These are phyloP conservation scores for Candida broadrunensis DNA, from an alignment of 805 yeast genomes.

Conservation along the genomic window DNA sequence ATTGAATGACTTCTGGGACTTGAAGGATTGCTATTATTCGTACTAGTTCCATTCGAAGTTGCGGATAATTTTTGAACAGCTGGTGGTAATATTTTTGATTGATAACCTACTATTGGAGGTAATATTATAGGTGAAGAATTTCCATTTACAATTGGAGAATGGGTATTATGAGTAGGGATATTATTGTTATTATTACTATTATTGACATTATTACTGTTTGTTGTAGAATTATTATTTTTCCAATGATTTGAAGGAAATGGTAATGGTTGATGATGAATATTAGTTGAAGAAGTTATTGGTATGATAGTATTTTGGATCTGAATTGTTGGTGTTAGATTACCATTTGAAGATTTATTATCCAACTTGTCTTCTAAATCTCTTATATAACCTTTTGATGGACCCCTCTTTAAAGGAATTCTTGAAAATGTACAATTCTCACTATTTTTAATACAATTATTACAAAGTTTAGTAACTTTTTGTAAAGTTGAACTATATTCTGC, in stretches of 20 bases:
- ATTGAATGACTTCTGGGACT: constrained; percentile 13
- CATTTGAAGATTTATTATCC: constrained; percentile 12
- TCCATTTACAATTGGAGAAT: constrained; percentile 3
- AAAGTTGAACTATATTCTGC: constrained; percentile 48
- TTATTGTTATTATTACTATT: not conserved
- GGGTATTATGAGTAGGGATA: not conserved
- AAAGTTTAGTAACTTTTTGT: constrained; percentile 47
- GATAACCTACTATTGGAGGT: constrained; percentile 26
- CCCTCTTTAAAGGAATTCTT: constrained; percentile 71
- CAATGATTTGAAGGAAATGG: constrained; percentile 6
- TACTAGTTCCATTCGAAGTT: constrained; percentile 3
- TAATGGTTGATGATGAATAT: constrained; percentile 5
- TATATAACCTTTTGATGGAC: constrained; percentile 74
- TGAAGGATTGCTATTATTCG: constrained; percentile 10
- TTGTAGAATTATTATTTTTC: constrained; percentile 5
- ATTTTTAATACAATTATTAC: constrained; percentile 62
- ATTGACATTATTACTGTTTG: constrained; percentile 5
- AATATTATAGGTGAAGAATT: constrained; percentile 20
- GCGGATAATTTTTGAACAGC: constrained; percentile 5
- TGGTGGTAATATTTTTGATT: constrained; percentile 9
- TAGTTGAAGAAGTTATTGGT: not conserved
- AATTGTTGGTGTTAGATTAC: not conserved
- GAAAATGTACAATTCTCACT: constrained; percentile 65
- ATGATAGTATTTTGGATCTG: not conserved
- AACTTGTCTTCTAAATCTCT: constrained; percentile 39